Conservation (phyloP, 768 basidiomycete genomes). For the Termitomyces sp. region DNA sequence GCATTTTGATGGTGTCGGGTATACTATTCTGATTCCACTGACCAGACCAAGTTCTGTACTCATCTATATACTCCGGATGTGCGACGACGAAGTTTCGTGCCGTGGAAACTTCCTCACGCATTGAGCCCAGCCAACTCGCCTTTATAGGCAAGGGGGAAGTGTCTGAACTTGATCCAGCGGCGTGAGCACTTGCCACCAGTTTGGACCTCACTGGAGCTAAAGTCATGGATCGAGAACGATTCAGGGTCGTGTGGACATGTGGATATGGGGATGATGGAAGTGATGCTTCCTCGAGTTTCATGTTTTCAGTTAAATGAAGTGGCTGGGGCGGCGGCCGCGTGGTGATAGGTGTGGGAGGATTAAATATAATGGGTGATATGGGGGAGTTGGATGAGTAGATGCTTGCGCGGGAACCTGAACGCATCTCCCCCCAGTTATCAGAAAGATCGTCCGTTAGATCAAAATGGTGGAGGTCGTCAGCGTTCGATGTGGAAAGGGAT, state of each 20-base stretch:
- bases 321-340: not conserved
- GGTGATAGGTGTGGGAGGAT: slow-evolving; percentile 21
- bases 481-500: slow-evolving; percentile 11
- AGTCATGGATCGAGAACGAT: slow-evolving; percentile 15
- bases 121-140: slow-evolving; percentile 11
- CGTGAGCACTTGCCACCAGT: slow-evolving; percentile 1
- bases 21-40: slow-evolving; percentile 17
- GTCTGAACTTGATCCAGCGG: not conserved
- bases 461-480: slow-evolving; percentile 22
- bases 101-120: slow-evolving; percentile 3
- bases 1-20: slow-evolving; percentile 11
- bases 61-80: slow-evolving; percentile 11
- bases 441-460: slow-evolving; percentile 19
- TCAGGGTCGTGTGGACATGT: slow-evolving; percentile 17
- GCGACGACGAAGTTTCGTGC: slow-evolving; percentile 1
- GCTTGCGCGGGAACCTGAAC: slow-evolving; percentile 5
- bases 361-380: slow-evolving; percentile 28
- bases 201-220: slow-evolving; percentile 15
- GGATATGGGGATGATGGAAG: slow-evolving; percentile 5
- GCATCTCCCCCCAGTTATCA: slow-evolving; percentile 17
- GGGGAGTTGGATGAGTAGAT: slow-evolving; percentile 15
- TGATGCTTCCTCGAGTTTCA: slow-evolving; percentile 13
- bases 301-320: slow-evolving; percentile 4
- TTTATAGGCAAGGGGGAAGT: slow-evolving; percentile 5
- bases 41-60: slow-evolving; percentile 9